Evolutionary conservation across 2,329 filamentous ascomycete genomes (phyloP).

Genomic region (Ceratocystis albifundus): DNA sequence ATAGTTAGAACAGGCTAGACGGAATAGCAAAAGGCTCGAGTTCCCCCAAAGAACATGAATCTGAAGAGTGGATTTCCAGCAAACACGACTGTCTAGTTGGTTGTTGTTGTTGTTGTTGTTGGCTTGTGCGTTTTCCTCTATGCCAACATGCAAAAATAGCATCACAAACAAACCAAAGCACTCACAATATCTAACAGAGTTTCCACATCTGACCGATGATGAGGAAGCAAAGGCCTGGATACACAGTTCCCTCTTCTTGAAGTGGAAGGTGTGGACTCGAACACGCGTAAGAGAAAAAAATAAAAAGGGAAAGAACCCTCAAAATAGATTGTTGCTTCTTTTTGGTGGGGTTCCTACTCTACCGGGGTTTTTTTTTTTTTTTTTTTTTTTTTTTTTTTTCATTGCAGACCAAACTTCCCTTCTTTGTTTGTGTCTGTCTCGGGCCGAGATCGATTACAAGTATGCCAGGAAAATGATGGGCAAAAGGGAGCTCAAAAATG

Average conservation of each 20-base stretch:
- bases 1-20: not conserved
- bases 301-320: not conserved
- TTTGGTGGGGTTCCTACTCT: not conserved
- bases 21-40: not conserved
- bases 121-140: not conserved
- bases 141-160: not conserved
- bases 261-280: not conserved
- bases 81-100: no score
- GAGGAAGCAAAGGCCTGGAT: not conserved
- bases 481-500: not conserved
- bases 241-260: not conserved
- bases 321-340: not conserved
- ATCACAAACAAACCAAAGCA: no score
- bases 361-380: no score
- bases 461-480: not conserved
- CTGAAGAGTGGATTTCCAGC: not conserved
- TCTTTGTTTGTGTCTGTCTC: conserved; percentile 1
- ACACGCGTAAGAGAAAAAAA: not conserved
- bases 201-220: no score
- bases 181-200: no score
- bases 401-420: not conserved
- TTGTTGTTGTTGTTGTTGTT: no score
- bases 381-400: no score
- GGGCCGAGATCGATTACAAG: conserved; percentile 5
- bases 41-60: not conserved